Evolutionary conservation across 441 rosid genomes (phyloP).

Genomic region (Jatropha multifida): DNA sequence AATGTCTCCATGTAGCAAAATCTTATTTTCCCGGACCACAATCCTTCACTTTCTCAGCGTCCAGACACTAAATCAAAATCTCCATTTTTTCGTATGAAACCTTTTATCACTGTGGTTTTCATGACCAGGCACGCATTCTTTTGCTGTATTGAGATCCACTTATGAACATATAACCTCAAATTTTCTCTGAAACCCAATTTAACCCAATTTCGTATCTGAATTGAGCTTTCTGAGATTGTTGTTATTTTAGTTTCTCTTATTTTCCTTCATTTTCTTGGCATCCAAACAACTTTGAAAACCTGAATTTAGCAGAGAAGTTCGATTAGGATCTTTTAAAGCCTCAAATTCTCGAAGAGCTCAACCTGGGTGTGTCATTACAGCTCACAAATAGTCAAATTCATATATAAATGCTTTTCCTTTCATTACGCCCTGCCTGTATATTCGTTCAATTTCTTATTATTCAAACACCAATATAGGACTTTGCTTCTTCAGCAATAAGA

Average conservation of each 20-base stretch:
- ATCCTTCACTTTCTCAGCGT: slow-evolving; percentile 13
- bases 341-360: slow-evolving; percentile 1
- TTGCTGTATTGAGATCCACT: neutral
- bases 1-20: too few species aligned
- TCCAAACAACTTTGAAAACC: slow-evolving; percentile 2
- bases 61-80: slow-evolving; percentile 13
- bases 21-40: neutral
- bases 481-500: neutral
- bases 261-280: slow-evolving; percentile 10
- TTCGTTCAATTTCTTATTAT: slow-evolving; percentile 5
- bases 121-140: neutral
- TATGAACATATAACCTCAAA: neutral
- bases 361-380: neutral
- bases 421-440: neutral
- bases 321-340: neutral
- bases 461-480: slow-evolving; percentile 5
- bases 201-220: neutral
- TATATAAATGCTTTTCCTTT: neutral
- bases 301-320: neutral
- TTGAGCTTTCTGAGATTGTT: neutral
- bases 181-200: neutral
- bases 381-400: neutral
- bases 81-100: neutral
- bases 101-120: neutral
- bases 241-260: neutral